Evolutionary conservation across 106 monocot genomes (phyloP).

Genomic region (Dioscorea alata): DNA sequence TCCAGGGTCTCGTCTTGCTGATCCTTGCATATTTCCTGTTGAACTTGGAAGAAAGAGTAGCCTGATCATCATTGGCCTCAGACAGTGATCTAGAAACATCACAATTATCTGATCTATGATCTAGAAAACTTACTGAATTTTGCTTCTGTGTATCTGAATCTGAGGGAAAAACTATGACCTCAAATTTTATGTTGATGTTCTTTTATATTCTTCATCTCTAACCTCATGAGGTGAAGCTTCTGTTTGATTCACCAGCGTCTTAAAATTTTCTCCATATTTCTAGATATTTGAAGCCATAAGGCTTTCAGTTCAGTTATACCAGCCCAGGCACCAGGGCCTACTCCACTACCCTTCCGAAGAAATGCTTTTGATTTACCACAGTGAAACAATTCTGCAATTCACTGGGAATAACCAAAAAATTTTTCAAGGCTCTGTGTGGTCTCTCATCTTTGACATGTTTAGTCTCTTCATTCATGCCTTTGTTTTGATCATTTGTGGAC

Average conservation of each 20-base stretch:
- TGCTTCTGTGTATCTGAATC: slow-evolving; percentile 46
- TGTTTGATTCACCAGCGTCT: no score
- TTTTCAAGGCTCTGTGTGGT: slow-evolving; percentile 43
- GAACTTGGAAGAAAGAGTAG: slow-evolving; percentile 20
- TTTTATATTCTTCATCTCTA: slow-evolving; percentile 33
- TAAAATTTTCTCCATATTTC: slow-evolving; percentile 22
- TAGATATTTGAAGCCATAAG: slow-evolving; percentile 11
- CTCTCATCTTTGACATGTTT: slow-evolving; percentile 54
- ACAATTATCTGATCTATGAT: slow-evolving; percentile 46
- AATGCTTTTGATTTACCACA: slow-evolving; percentile 21
- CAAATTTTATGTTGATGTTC: slow-evolving; percentile 24
- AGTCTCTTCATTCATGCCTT: slow-evolving; percentile 53
- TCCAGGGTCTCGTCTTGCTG: slow-evolving; percentile 45
- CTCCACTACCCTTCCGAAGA: slow-evolving; percentile 41
- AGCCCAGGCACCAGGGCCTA: slow-evolving; percentile 21
- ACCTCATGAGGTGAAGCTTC: slow-evolving; percentile 12
- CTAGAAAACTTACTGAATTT: slow-evolving; percentile 32
- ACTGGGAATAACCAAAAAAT: slow-evolving; percentile 17
- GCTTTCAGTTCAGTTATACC: slow-evolving; percentile 14
- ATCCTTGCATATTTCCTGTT: slow-evolving; percentile 27
- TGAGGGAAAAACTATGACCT: slow-evolving; percentile 25
- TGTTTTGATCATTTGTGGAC: slow-evolving; percentile 42
- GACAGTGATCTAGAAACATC: slow-evolving; percentile 23
- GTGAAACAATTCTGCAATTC: slow-evolving; percentile 42
- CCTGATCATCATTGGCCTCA: slow-evolving; percentile 22